Conservation (phyloP, 78 protist species). For the Dictyostelium capitatum region DNA sequence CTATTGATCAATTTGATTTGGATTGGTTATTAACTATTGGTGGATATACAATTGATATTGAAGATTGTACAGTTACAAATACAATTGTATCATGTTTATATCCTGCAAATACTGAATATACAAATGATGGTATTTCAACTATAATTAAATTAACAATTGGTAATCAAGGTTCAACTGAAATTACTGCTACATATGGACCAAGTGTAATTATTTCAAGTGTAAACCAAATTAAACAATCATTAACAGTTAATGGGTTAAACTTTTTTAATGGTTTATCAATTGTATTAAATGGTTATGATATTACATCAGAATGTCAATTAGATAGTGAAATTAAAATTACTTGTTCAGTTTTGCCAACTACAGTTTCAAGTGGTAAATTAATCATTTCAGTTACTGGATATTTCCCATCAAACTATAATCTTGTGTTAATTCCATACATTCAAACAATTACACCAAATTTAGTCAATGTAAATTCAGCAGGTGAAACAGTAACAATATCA, state of each 20-base stretch:
- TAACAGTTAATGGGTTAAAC: background rate
- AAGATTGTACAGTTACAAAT: too few relatives aligned
- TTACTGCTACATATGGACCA: too few relatives aligned
- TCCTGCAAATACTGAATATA: too few relatives aligned
- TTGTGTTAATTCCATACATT: background rate
- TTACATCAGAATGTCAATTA: background rate
- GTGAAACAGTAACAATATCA: background rate
- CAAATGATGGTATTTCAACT: too few relatives aligned
- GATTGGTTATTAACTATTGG: too few relatives aligned
- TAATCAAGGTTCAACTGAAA: too few relatives aligned
- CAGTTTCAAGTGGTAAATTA: background rate
- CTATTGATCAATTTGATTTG: too few relatives aligned
- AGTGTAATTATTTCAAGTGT: too few relatives aligned
- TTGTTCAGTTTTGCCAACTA: background rate
- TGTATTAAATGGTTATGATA: background rate
- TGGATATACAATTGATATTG: background rate
- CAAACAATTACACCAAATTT: background rate
- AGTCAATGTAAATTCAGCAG: too few relatives aligned
- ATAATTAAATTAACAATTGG: too few relatives aligned
- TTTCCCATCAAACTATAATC: background rate
- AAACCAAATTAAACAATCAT: background rate
- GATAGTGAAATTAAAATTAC: too few relatives aligned
- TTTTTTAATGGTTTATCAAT: background rate
- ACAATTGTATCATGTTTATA: too few relatives aligned
- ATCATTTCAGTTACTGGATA: background rate